Evolutionary conservation across 345 rosid genomes (phyloP).

Genomic region (Moricandia arvensis): DNA sequence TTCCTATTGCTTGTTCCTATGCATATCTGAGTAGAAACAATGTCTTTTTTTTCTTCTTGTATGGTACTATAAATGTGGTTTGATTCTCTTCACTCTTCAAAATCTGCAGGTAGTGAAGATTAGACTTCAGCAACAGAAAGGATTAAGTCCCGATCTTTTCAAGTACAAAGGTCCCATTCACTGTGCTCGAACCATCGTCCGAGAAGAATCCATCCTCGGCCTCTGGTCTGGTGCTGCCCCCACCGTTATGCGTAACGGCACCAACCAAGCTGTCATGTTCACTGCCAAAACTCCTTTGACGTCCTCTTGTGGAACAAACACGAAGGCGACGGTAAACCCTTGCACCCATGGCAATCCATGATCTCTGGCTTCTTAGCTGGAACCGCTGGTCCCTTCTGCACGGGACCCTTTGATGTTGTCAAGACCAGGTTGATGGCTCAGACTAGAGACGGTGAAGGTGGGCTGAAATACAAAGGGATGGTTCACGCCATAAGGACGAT

Average conservation of each 20-base stretch:
- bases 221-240: constrained; percentile 98
- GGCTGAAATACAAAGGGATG: constrained; percentile 83
- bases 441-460: constrained; percentile 51
- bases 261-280: constrained; percentile 97
- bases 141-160: constrained; percentile 68
- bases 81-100: no score
- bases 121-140: constrained; percentile 92
- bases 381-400: constrained; percentile 87
- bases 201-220: constrained; percentile 78
- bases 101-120: constrained; percentile 81
- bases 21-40: no score
- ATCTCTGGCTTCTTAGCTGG: constrained; percentile 94
- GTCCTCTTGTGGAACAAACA: constrained; percentile 84
- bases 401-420: constrained; percentile 98
- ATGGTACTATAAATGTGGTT: no score
- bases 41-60: no score
- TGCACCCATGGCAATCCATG: constrained; percentile 97
- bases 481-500: constrained; percentile 82
- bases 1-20: neutral
- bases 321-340: constrained; percentile 83
- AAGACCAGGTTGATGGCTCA: constrained; percentile 98
- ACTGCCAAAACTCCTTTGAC: constrained; percentile 87
- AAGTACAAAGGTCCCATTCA: constrained; percentile 95
- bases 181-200: constrained; percentile 64
- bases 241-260: constrained; percentile 95